These are phyloP conservation scores for Aspergillus udagawae DNA, from an alignment of 2,329 filamentous ascomycete genomes.

Conservation along the genomic window DNA sequence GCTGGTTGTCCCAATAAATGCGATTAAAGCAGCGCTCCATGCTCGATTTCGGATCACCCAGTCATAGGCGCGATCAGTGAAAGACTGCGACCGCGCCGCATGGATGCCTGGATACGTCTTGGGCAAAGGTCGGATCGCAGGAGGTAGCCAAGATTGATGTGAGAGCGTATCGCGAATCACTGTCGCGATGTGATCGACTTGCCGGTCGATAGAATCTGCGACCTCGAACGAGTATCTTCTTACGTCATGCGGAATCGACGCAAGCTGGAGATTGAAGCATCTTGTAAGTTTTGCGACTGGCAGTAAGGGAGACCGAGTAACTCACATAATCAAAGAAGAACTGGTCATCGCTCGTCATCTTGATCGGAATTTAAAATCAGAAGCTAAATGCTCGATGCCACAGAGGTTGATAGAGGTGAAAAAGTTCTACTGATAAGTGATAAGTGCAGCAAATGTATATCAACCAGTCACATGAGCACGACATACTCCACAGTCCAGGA, in stretches of 20 bases:
- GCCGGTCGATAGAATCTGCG: slow-evolving; percentile 74
- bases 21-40: slow-evolving; percentile 65
- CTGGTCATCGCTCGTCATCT: slow-evolving; percentile 76
- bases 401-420: slow-evolving; percentile 1
- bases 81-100: slow-evolving; percentile 34
- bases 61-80: slow-evolving; percentile 57
- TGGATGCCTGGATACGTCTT: slow-evolving; percentile 19
- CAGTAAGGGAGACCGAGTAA: slow-evolving; percentile 9
- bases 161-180: slow-evolving; percentile 66
- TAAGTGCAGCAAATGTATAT: not conserved
- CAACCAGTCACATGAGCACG: slow-evolving; percentile 15
- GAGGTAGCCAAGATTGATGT: slow-evolving; percentile 68
- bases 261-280: slow-evolving; percentile 40
- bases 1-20: slow-evolving; percentile 64
- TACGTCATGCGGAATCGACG: slow-evolving; percentile 61
- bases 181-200: slow-evolving; percentile 72
- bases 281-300: slow-evolving; percentile 9
- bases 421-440: slow-evolving; percentile 4
- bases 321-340: slow-evolving; percentile 73
- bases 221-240: slow-evolving; percentile 67
- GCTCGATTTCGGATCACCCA: slow-evolving; percentile 74
- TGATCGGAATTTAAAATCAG: slow-evolving; percentile 23
- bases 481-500: not conserved
- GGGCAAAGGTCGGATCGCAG: slow-evolving; percentile 57
- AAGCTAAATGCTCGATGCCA: not conserved